phyloP scores from a whole-genome alignment of 1,284 basidiomycete genomes.

The Leccinum angustisporum region DNA sequence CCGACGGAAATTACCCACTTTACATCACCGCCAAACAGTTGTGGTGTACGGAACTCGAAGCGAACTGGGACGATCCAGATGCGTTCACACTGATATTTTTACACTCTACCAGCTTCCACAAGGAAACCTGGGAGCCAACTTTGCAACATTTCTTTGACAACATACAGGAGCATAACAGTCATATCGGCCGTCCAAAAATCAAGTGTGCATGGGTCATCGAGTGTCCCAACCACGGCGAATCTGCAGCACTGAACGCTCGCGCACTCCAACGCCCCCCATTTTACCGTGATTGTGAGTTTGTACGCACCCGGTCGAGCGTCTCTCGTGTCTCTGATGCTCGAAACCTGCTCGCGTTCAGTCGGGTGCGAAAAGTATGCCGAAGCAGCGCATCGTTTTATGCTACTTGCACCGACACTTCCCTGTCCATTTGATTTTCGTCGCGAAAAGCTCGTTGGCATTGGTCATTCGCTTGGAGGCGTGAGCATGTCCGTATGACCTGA shows the following conservation, averaged over 20 bases:
- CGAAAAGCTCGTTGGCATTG: conserved; percentile 55
- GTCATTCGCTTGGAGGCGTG: conserved; percentile 64
- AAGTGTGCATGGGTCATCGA: conserved; percentile 53
- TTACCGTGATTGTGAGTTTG: conserved; percentile 44
- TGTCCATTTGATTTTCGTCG: conserved; percentile 45
- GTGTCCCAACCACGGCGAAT: conserved; percentile 53
- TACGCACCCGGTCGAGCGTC: background rate
- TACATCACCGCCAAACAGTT: conserved; percentile 57
- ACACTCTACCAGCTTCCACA: conserved; percentile 66
- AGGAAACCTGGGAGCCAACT: conserved; percentile 65
- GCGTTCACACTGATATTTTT: conserved; percentile 55
- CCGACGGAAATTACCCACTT: conserved; percentile 44
- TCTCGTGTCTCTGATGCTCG: conserved; percentile 4
- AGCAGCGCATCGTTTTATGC: conserved; percentile 54
- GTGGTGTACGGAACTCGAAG: conserved; percentile 42
- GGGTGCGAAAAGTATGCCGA: conserved; percentile 60
- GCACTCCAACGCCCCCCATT: conserved; percentile 41
- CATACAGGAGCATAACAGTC: conserved; percentile 17
- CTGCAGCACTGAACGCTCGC: conserved; percentile 42
- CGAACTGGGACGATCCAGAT: conserved; percentile 32
- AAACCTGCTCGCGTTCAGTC: conserved; percentile 36
- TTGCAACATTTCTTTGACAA: conserved; percentile 31
- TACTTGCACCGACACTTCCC: conserved; percentile 37
- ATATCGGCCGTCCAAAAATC: conserved; percentile 35
- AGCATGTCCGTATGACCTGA: conserved; percentile 44